Base-by-base conservation (phyloP, 2,329 filamentous ascomycete species). In the Cladosporium sp. region DNA sequence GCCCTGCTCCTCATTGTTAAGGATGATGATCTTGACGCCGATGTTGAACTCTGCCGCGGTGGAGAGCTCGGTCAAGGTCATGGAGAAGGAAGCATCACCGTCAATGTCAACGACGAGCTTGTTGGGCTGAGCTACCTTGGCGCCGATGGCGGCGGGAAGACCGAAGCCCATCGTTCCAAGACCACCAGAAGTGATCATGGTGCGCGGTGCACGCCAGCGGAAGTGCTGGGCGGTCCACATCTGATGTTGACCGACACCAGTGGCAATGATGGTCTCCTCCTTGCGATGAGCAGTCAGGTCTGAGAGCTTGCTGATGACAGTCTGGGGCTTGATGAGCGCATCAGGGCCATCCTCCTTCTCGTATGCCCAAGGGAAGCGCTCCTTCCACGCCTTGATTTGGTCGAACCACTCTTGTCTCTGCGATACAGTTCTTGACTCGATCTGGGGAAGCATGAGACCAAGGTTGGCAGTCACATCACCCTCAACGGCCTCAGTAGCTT, bases 201-300 rank as follows among this genome's bases (percentile, higher is more conserved):
- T 91, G 71, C 95, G 89, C 35, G 95, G 94, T 74, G 93, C 82
- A 69, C 92, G 87, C 94, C 95, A 98, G 74, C 93, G 88, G 88
- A 93, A 98, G 83, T 97, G 93, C 82, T 98, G 94, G 5, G 93
- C 95, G 29, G 91, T 86, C 95, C 94, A 98, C 95, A 98, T 98
- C 80, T 99, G 94, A 82, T 98, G 94, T 80, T 98, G 95, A 50
- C 95, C 95, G 11, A 98, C 95, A 80, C 94, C 95, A 2, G 94
- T 98, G 2, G 93, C 83, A 76, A 99, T 96, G 76, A 96, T 88
- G 31, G 92, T 96, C 72, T 89, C 84, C 59, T 95, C 84, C 80
- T 97, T 96, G 70, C 89, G 89, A 75, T 91, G 78, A 10, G 88
- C 88, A 0, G 92, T 96, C 69, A 97, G 82, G 62, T 94, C 87